phyloP scores from a whole-genome alignment of 129 eudicot genomes.

The Flaveria linearis region DNA sequence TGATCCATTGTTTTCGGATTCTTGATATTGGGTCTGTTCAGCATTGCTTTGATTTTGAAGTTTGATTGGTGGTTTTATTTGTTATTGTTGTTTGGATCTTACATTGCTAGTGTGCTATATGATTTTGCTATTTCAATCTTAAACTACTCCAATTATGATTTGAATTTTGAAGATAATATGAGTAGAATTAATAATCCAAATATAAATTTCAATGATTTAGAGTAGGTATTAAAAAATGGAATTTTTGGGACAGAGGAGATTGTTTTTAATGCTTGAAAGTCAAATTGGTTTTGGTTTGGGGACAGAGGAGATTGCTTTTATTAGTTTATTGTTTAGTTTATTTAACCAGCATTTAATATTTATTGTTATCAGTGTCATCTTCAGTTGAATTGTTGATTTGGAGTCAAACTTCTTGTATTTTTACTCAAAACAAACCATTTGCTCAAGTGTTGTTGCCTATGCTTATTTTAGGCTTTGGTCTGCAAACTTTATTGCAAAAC shows the following conservation, averaged over 20 bases:
- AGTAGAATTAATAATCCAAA: background rate
- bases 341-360: conserved; percentile 16
- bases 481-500: conserved; percentile 22
- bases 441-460: background rate
- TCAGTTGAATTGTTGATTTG: conserved; percentile 14
- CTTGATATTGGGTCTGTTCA: conserved; percentile 9
- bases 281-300: background rate
- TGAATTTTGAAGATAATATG: conserved; percentile 10
- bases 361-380: conserved; percentile 17
- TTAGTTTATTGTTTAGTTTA: background rate
- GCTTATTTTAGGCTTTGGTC: conserved; percentile 12
- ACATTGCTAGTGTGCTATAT: background rate
- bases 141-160: background rate
- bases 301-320: background rate
- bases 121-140: background rate
- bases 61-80: background rate
- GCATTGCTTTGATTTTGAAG: conserved; percentile 9
- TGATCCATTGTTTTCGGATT: conserved; percentile 24
- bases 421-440: conserved; percentile 9
- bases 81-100: conserved; percentile 3
- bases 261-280: conserved; percentile 4
- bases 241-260: conserved; percentile 26
- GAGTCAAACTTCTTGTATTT: conserved; percentile 2
- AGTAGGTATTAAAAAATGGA: conserved; percentile 11
- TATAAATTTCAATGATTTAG: background rate